These are phyloP conservation scores for Coemansia umbellata DNA, from an alignment of 192 early-diverging fungal species.

Conservation along the genomic window DNA sequence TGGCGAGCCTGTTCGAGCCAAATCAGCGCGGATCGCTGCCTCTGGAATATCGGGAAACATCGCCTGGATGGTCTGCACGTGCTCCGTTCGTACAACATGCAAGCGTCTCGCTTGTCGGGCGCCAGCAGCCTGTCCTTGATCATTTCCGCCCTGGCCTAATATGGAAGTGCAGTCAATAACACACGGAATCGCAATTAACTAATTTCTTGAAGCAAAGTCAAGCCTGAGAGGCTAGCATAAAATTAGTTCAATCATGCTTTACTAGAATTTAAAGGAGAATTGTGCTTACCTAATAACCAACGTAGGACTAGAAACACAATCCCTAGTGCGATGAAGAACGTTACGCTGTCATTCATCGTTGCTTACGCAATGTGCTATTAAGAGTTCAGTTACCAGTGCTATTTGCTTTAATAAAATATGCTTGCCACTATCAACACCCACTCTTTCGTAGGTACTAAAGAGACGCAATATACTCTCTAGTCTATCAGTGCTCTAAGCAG, in stretches of 20 bases:
- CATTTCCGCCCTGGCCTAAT: slow-evolving; percentile 40
- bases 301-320: slow-evolving; percentile 45
- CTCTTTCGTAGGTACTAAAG: too few relatives aligned
- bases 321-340: slow-evolving; percentile 40
- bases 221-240: too few relatives aligned
- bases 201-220: neutral
- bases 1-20: slow-evolving; percentile 78
- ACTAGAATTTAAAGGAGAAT: too few relatives aligned
- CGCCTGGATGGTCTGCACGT: slow-evolving; percentile 64
- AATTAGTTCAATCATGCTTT: too few relatives aligned
- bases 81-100: slow-evolving; percentile 38
- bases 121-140: slow-evolving; percentile 8
- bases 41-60: slow-evolving; percentile 84
- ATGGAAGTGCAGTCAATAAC: too few relatives aligned
- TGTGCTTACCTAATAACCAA: slow-evolving; percentile 39
- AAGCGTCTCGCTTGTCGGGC: slow-evolving; percentile 20
- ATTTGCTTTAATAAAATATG: too few relatives aligned
- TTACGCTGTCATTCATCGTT: slow-evolving; percentile 44
- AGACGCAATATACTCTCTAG: too few relatives aligned
- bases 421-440: too few relatives aligned
- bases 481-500: too few relatives aligned
- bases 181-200: too few relatives aligned
- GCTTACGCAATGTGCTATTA: too few relatives aligned
- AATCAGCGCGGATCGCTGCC: slow-evolving; percentile 68
- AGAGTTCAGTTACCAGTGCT: too few relatives aligned